Conservation (phyloP, 129 eudicot species). For the Artemisia annua region DNA sequence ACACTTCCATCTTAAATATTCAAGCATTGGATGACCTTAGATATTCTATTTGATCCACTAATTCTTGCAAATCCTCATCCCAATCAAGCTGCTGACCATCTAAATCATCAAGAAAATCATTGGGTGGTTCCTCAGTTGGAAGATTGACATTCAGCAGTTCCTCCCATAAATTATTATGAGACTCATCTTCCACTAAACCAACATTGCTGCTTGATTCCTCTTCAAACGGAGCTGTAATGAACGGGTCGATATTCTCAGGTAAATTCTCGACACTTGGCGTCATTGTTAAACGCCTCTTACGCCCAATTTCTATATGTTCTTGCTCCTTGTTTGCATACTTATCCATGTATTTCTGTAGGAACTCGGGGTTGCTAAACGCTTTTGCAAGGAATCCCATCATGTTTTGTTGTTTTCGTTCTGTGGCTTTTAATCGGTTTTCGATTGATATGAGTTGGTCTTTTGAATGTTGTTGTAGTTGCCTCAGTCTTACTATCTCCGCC, state of each 20-base stretch:
- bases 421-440: constrained; percentile 46
- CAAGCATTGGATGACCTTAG: constrained; percentile 41
- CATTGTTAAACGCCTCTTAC: constrained; percentile 72
- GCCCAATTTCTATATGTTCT: constrained; percentile 50
- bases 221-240: constrained; percentile 48
- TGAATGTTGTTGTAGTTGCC: constrained; percentile 66
- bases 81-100: constrained; percentile 53
- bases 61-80: constrained; percentile 70
- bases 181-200: constrained; percentile 33
- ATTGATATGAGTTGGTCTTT: constrained; percentile 44
- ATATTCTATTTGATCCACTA: constrained; percentile 73
- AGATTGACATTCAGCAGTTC: constrained; percentile 51
- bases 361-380: constrained; percentile 56
- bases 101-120: constrained; percentile 56
- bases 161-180: constrained; percentile 53
- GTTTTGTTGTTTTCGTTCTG: constrained; percentile 73
- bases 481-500: constrained; percentile 64
- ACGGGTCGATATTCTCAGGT: constrained; percentile 44
- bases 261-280: constrained; percentile 51
- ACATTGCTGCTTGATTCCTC: constrained; percentile 43
- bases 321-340: constrained; percentile 35
- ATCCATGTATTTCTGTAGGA: constrained; percentile 58
- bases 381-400: constrained; percentile 76
- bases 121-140: constrained; percentile 28
- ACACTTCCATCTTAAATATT: constrained; percentile 14